These are phyloP conservation scores for Eragrostis tef DNA, from an alignment of 202 grass and related monocot species.

Conservation along the genomic window DNA sequence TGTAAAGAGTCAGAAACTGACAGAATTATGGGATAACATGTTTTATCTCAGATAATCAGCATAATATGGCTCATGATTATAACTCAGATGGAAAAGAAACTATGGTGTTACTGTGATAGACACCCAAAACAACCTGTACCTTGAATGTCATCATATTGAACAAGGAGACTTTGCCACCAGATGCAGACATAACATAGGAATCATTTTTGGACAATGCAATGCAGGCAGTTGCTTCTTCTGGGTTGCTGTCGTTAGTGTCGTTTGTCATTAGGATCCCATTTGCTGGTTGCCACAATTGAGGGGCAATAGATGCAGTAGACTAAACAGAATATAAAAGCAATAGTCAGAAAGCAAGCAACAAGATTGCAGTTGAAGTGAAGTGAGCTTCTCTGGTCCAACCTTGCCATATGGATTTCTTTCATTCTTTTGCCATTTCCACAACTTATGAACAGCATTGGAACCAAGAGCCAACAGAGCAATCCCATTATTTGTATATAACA, in stretches of 20 bases:
- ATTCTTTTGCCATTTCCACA: slow-evolving; percentile 93
- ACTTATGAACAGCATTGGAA: slow-evolving; percentile 90
- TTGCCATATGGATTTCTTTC: slow-evolving; percentile 92
- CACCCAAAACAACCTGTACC: slow-evolving; percentile 51
- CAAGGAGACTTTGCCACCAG: slow-evolving; percentile 94
- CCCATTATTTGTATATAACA: slow-evolving; percentile 90
- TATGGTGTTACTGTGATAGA: slow-evolving; percentile 7
- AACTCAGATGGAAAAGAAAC: too few species aligned
- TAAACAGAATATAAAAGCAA: slow-evolving; percentile 37
- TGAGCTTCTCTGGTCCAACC: slow-evolving; percentile 48
- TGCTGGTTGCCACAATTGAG: slow-evolving; percentile 94
- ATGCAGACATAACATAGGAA: slow-evolving; percentile 98
- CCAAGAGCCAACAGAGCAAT: slow-evolving; percentile 79
- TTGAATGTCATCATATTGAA: slow-evolving; percentile 99
- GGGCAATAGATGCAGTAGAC: slow-evolving; percentile 83
- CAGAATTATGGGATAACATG: background rate
- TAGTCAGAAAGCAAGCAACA: slow-evolving; percentile 54
- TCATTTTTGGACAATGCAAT: slow-evolving; percentile 98
- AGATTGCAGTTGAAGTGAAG: slow-evolving; percentile 33
- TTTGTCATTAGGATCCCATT: slow-evolving; percentile 96
- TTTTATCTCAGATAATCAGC: slow-evolving; percentile 25
- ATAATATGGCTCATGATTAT: background rate
- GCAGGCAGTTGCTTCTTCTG: slow-evolving; percentile 79
- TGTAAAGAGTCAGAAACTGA: background rate
- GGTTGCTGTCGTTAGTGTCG: slow-evolving; percentile 74